Base-by-base conservation (phyloP, 2,329 filamentous ascomycete genomes). In the Colletotrichum sp. region DNA sequence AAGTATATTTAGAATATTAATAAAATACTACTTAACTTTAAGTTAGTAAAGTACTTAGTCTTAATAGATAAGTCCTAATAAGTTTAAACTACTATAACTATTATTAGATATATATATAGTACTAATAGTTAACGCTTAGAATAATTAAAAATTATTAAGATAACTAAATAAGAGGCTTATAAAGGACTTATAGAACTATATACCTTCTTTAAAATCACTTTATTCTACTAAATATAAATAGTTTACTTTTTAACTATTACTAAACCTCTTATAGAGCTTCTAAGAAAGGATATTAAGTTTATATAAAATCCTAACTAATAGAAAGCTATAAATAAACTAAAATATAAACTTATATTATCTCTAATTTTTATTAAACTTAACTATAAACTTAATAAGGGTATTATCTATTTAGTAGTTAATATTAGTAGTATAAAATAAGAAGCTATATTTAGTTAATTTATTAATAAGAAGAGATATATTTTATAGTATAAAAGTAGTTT, bases 341-440 rank as follows among this genome's bases (percentile, higher is more conserved):
- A 64, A 22, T 5, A 64, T 22, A 34, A 13, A 3, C 8, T 64
- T 22, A 64, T 34, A 15, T n/a, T 34, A 15, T 30, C 3, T 27
- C 5, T 64, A 36, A 22, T 64, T 2, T 0, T 64, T 64, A 64
- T 64, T 64, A 34, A 0, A 8, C 7, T 64, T 34, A 64, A 22
- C 2, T 64, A 64, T 64, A 64, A 18, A 7, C 8, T 2, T 15
- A 64, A 27, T 34, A 34, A 6, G 2, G 7, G 6, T 8, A n/a
- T 64, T 30, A 34, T 64, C 1, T 64, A 64, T 27, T 2, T 64
- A 32, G 1, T 32, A 32, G 5, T 32, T 32, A 32, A 32, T 32
- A 32, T 0, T 32, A 32, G 1, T 32, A 32, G 4, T 32, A 32
- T 32, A 32, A 13, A 2, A 32, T 32, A 32, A 0, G 1, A 1